Conservation (phyloP, 2,329 filamentous ascomycete genomes). For the Pyrenochaeta sp. region DNA sequence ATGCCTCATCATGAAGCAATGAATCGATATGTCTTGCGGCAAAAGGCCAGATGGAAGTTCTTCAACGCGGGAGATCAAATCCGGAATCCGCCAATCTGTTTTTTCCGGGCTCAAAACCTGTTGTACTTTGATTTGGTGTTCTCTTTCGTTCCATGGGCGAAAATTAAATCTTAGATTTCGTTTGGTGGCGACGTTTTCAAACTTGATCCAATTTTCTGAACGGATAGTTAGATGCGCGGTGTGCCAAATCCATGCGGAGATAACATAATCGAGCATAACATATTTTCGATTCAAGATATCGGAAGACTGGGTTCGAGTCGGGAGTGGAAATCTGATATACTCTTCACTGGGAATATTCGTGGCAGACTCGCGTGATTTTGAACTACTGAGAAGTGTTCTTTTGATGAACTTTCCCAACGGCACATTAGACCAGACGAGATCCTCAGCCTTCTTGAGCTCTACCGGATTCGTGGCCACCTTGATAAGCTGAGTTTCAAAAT, state of each 20-base stretch:
- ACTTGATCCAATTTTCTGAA: background rate
- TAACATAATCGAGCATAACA: conserved; percentile 3
- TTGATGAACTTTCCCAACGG: background rate
- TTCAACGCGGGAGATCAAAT: too few relatives aligned
- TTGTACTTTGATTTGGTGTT: background rate
- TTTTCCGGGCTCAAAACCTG: background rate
- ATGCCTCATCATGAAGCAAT: too few relatives aligned
- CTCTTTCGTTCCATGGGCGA: background rate
- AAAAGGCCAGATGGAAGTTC: too few relatives aligned
- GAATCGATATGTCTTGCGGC: background rate
- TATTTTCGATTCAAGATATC: background rate
- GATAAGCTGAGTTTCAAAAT: background rate
- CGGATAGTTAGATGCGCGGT: background rate
- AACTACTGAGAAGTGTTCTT: background rate
- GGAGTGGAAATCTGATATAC: background rate
- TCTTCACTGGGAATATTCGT: background rate
- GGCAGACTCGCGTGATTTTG: background rate
- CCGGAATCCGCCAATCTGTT: background rate
- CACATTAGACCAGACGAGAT: background rate
- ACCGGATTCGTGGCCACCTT: background rate
- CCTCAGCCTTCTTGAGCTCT: background rate
- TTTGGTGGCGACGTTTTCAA: background rate
- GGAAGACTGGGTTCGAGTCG: background rate
- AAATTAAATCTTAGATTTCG: background rate
- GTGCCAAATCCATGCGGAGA: background rate